phyloP scores from a whole-genome alignment of 2,329 filamentous ascomycete species.

The Grosmannia clavigera region DNA sequence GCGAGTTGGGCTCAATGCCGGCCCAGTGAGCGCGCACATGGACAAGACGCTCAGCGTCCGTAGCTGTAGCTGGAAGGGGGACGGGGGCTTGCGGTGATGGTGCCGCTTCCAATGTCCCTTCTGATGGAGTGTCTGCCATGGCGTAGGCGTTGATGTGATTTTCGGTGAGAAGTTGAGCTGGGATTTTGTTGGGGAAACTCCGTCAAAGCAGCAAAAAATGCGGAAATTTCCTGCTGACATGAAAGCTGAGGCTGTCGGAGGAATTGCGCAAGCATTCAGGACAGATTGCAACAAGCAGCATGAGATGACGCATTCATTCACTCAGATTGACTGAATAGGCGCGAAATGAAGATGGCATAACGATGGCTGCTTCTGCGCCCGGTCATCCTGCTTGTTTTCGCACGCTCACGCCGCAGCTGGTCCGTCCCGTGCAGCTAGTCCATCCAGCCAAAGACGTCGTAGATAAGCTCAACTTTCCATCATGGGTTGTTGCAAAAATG shows the following conservation, averaged over 20 bases:
- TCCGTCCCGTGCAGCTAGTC: constrained; percentile 43
- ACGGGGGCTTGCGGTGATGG: background rate
- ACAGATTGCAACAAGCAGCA: background rate
- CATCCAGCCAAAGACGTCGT: constrained; percentile 37
- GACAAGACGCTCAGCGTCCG: constrained; percentile 6
- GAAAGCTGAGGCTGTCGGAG: background rate
- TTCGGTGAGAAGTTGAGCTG: background rate
- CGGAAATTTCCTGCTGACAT: background rate
- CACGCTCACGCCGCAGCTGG: background rate
- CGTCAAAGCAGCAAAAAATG: background rate
- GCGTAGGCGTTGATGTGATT: background rate
- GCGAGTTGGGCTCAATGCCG: constrained; percentile 29
- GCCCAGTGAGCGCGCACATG: constrained; percentile 20
- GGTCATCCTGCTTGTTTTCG: background rate
- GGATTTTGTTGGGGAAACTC: background rate
- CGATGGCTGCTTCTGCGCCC: background rate
- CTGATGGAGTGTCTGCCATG: background rate
- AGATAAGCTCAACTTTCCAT: constrained; percentile 42
- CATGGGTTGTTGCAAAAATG: constrained; percentile 24
- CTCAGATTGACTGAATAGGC: too few relatives aligned
- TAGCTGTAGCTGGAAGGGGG: background rate
- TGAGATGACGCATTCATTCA: too few relatives aligned
- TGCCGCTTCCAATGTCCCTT: background rate
- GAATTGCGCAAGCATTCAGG: background rate
- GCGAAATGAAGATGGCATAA: background rate